A percentile compares a stretch with the other conserved stretches of the same genome.
phyloP scores from a whole-genome alignment of 257 asterid genomes.

The Rehmannia glutinosa region DNA sequence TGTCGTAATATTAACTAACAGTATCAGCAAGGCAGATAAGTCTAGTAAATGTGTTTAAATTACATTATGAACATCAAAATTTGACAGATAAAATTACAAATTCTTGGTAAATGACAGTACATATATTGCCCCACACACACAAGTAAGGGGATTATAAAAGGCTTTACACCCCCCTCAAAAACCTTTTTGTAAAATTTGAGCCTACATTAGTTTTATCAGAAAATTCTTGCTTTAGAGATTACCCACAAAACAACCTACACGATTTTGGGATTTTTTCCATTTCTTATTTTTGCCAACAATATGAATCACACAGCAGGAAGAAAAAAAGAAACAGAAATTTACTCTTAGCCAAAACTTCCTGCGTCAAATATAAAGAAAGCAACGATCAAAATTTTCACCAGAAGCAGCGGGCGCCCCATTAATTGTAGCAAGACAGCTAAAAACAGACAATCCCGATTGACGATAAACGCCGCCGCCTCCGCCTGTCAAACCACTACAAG shows the following conservation, averaged over 20 bases:
- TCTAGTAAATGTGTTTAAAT: no score
- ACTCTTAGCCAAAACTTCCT: neutral
- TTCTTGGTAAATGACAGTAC: no score
- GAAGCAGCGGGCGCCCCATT: constrained; percentile 30
- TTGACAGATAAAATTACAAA: no score
- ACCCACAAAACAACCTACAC: neutral
- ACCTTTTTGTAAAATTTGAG: neutral
- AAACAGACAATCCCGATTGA: constrained; percentile 19
- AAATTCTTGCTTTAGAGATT: neutral
- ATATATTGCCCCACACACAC: no score
- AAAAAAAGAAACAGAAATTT: neutral
- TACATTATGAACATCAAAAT: no score
- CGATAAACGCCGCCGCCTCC: neutral
- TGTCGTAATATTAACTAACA: neutral
- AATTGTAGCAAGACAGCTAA: constrained; percentile 25
- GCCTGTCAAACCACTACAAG: constrained; percentile 17
- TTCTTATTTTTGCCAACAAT: neutral
- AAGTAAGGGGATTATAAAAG: neutral
- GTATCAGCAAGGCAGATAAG: neutral
- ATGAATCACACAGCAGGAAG: neutral
- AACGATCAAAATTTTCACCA: constrained; percentile 16
- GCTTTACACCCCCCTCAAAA: neutral
- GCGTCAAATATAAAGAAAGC: neutral
- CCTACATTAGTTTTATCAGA: neutral
- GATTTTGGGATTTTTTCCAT: neutral